These are phyloP conservation scores for Paspalum notatum DNA, from an alignment of 176 grass and related monocot genomes.

Conservation along the genomic window DNA sequence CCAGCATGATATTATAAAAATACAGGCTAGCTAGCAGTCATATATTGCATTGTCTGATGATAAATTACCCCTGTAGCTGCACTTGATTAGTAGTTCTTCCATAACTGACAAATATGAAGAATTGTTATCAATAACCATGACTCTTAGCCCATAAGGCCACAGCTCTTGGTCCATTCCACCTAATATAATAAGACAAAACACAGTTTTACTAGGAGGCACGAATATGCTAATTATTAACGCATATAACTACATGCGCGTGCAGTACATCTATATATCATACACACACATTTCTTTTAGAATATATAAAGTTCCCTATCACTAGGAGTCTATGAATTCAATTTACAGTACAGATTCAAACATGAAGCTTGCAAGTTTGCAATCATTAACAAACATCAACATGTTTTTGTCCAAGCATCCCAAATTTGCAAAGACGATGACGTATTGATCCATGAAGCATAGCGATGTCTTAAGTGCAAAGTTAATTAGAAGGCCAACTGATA, in stretches of 20 bases:
- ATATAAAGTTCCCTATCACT: neutral
- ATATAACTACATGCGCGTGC: neutral
- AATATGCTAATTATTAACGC: neutral
- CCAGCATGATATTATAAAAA: neutral
- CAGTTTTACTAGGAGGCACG: neutral
- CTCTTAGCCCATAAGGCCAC: constrained; percentile 45
- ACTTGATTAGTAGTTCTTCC: constrained; percentile 48
- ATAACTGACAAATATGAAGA: constrained; percentile 32
- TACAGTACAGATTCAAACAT: neutral
- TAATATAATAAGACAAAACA: neutral
- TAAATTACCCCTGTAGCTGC: constrained; percentile 51
- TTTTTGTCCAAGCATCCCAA: too few species aligned
- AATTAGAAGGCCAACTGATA: too few species aligned
- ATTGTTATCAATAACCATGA: constrained; percentile 48
- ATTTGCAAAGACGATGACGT: neutral
- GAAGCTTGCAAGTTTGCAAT: neutral
- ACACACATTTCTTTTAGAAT: neutral
- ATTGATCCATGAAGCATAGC: too few species aligned
- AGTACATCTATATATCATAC: neutral
- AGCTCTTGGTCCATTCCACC: constrained; percentile 23
- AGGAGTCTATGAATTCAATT: neutral
- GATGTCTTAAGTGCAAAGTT: too few species aligned
- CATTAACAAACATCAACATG: neutral
- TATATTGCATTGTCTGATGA: neutral
- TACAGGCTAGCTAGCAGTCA: neutral